Evolutionary conservation across 2,329 filamentous ascomycete species (phyloP).

Genomic region (Microcyclosporella mali): DNA sequence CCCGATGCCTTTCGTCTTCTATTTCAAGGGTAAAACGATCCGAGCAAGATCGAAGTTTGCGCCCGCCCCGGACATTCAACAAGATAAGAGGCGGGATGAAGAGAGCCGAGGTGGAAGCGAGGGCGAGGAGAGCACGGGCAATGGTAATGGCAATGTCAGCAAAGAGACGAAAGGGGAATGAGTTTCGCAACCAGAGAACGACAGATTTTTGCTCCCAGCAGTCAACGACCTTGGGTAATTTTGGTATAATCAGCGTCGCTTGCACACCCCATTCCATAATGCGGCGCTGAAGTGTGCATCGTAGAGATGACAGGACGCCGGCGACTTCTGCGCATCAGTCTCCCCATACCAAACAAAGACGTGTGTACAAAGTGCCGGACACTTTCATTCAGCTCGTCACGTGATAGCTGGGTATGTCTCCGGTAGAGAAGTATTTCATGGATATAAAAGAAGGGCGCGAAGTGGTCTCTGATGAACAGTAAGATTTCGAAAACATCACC

Average conservation of each 20-base stretch:
- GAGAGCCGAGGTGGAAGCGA: conserved; percentile 10
- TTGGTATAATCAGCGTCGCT: no score
- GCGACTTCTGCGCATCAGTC: conserved; percentile 1
- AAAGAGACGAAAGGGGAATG: conserved; percentile 7
- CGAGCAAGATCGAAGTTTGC: conserved; percentile 39
- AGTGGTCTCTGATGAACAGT: no score
- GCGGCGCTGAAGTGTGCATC: no score
- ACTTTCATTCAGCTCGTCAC: neutral
- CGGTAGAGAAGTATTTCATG: neutral
- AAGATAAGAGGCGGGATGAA: conserved; percentile 34
- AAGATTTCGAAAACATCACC: no score
- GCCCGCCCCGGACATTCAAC: conserved; percentile 34
- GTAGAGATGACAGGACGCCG: neutral
- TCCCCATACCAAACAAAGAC: neutral
- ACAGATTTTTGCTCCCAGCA: neutral
- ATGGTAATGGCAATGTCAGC: neutral
- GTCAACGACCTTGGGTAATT: no score
- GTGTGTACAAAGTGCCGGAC: neutral
- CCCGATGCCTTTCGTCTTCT: conserved; percentile 42
- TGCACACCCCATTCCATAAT: no score
- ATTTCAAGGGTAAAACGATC: conserved; percentile 40
- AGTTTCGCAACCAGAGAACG: neutral
- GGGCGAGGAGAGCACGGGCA: conserved; percentile 1
- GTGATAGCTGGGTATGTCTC: neutral
- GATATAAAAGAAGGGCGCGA: neutral